phyloP scores from a whole-genome alignment of 371 early-diverging fungal genomes.

The Lichtheimia ornata region DNA sequence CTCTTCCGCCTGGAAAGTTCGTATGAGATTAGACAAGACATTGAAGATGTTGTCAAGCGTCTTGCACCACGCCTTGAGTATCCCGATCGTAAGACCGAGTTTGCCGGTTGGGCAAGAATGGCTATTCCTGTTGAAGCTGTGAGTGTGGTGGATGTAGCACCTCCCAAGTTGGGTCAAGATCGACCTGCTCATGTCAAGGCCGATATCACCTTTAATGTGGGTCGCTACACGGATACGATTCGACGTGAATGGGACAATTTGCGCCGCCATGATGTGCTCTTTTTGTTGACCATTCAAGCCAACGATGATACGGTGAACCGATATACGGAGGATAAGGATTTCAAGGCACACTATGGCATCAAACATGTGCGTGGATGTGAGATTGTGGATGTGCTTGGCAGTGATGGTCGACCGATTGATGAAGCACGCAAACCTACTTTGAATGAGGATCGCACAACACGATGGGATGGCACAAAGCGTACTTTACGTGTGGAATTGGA shows the following conservation, averaged over 20 bases:
- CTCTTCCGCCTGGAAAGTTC: conserved; percentile 80
- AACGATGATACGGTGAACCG: conserved; percentile 50
- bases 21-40: conserved; percentile 84
- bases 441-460: conserved; percentile 41
- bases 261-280: conserved; percentile 52
- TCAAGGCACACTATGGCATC: conserved; percentile 74
- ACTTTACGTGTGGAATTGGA: conserved; percentile 83
- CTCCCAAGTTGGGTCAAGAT: conserved; percentile 76
- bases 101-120: conserved; percentile 94
- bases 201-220: conserved; percentile 68
- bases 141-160: conserved; percentile 71
- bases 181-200: conserved; percentile 78
- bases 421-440: conserved; percentile 44
- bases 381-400: conserved; percentile 75
- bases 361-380: conserved; percentile 86
- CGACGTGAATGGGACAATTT: conserved; percentile 89
- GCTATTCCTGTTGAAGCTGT: conserved; percentile 71
- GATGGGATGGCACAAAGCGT: conserved; percentile 57
- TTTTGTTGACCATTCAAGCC: conserved; percentile 17
- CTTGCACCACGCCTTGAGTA: conserved; percentile 70
- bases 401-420: conserved; percentile 68
- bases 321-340: conserved; percentile 51
- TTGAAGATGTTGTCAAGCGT: conserved; percentile 85
- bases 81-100: conserved; percentile 65
- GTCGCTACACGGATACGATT: conserved; percentile 67